phyloP scores from a whole-genome alignment of 495 filamentous ascomycete species.

The Tuber aestivum region DNA sequence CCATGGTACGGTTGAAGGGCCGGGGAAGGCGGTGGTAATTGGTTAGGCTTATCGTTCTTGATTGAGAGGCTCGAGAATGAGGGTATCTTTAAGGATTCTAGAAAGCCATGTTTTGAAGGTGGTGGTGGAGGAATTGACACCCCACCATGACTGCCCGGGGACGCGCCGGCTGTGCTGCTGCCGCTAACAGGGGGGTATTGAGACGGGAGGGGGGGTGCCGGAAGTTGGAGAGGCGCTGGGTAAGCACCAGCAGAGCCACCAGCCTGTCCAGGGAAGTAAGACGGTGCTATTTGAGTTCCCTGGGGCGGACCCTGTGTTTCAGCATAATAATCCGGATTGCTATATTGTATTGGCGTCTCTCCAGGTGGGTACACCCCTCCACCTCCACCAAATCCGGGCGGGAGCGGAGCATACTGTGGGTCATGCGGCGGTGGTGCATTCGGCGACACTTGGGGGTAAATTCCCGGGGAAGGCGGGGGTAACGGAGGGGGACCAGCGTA shows the following conservation, averaged over 20 bases:
- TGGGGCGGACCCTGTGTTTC: conserved; percentile 11
- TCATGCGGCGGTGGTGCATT: conserved; percentile 29
- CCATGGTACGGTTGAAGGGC: conserved; percentile 88
- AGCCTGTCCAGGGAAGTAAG: background rate
- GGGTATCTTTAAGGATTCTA: conserved; percentile 22
- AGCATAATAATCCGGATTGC: conserved; percentile 38
- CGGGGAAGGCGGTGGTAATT: conserved; percentile 59
- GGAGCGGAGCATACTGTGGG: conserved; percentile 23
- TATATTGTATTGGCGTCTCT: conserved; percentile 34
- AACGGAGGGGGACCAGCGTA: conserved; percentile 13
- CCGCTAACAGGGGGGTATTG: conserved; percentile 23
- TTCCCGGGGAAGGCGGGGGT: conserved; percentile 18
- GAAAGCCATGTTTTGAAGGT: conserved; percentile 8
- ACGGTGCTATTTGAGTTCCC: background rate
- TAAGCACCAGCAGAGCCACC: conserved; percentile 17
- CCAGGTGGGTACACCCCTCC: conserved; percentile 36
- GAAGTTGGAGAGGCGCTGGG: conserved; percentile 18
- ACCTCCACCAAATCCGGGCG: conserved; percentile 35
- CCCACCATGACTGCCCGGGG: background rate
- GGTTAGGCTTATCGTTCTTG: conserved; percentile 12
- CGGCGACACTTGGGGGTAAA: conserved; percentile 16
- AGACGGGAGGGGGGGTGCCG: conserved; percentile 19
- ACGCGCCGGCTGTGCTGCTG: conserved; percentile 10
- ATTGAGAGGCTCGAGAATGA: conserved; percentile 26
- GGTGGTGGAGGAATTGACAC: conserved; percentile 14